These are phyloP conservation scores for Pleurotus eryngii DNA, from an alignment of 768 basidiomycete species.

Conservation along the genomic window DNA sequence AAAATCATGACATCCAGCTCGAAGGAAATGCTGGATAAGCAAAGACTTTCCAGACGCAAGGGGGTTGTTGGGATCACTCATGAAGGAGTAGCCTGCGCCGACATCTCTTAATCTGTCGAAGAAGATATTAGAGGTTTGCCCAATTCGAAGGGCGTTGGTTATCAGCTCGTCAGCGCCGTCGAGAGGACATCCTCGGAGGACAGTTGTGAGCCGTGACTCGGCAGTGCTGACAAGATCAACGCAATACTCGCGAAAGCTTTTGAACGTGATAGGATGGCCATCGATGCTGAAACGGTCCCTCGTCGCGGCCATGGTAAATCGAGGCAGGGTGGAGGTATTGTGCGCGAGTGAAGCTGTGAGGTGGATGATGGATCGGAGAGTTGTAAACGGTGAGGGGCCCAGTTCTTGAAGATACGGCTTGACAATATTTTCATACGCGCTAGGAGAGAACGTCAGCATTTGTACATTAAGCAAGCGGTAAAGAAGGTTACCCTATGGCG, in stretches of 20 bases:
- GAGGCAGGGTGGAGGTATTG: conserved; percentile 3
- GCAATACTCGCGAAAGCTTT: not conserved
- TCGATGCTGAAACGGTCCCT: conserved; percentile 1
- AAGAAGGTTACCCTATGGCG: not conserved
- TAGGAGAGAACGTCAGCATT: not conserved
- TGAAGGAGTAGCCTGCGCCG: not conserved
- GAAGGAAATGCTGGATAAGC: no score
- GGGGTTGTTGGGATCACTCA: not conserved
- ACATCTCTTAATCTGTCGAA: not conserved
- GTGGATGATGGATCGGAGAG: conserved; percentile 2
- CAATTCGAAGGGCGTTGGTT: not conserved
- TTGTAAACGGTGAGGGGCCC: not conserved
- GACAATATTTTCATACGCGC: conserved; percentile 3
- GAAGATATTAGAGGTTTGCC: not conserved
- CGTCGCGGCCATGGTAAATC: not conserved
- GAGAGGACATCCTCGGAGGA: not conserved
- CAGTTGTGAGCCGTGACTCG: not conserved
- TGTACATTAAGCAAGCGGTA: not conserved
- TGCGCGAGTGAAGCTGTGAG: not conserved
- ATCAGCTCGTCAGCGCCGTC: not conserved
- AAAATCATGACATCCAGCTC: no score
- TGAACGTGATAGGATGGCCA: conserved; percentile 1
- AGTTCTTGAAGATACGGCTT: conserved; percentile 1
- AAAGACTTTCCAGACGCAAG: no score
- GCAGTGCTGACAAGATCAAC: not conserved